Evolutionary conservation across 2,329 filamentous ascomycete species (phyloP), one percentile per base, ranked within the genome.

Genomic region (Aspergillus arachidicola): DNA sequence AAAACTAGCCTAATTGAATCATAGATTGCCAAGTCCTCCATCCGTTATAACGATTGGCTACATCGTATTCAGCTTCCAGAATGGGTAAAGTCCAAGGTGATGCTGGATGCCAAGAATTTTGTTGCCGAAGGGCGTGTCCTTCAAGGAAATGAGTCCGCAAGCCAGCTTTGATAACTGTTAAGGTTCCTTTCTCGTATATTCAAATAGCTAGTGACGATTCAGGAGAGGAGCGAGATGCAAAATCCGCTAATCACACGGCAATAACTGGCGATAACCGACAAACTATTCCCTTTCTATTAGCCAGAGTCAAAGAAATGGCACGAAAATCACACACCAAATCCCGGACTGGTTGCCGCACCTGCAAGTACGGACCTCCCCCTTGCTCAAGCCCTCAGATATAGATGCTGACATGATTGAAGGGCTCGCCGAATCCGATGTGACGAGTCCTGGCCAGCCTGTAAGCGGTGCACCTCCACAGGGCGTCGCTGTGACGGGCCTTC

Each of bases 361-460:
- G 61, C 32, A 57, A 56, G 61, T 63, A 50, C 16, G 61, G 16
- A 43, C 7, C 12, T n/a, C 34, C 14, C 6, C 23, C 28, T 28
- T 19, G 41, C 9, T 45, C 2, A 3, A 19, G n/a, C 36, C 9
- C 6, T 28, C 16, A 12, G 30, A 32, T 3, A 4, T 3, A 45
- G 16, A 21, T 23, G n/a, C 23, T 62, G 6, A 54, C 14, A 28
- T 12, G 5, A 4, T 14, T 9, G 2, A 48, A 63, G 61, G 28
- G 41, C 43, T 21, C 61, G 61, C 16, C 45, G 34, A 9, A 45
- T 63, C 4, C 57, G 54, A 34, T 63, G 61, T 36, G 61, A 63
- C 32, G 57, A 63, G 21, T 38, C 45, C 10, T 56, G 45, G 19
- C 45, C 28, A 14, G n/a, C 58, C 3, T 63, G 57, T n/a, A 41